A percentile compares a stretch with the other conserved stretches of the same genome.
These are phyloP conservation scores for Tylopilus felleus DNA, from an alignment of 768 basidiomycete species.

Conservation along the genomic window DNA sequence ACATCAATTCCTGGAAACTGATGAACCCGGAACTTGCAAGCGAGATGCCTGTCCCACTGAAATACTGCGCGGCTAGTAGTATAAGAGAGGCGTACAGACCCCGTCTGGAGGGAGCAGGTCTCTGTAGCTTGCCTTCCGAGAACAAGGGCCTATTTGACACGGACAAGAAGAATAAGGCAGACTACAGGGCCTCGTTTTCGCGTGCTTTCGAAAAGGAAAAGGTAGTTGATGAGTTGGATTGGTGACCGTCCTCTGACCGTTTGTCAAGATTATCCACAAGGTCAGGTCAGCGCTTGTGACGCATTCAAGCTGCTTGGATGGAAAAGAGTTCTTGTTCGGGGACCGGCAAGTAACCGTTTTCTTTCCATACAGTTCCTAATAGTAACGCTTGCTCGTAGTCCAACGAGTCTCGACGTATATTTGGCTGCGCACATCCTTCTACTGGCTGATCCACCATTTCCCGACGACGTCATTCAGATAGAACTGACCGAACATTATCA, in stretches of 20 bases:
- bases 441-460: constrained; percentile 54
- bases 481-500: constrained; percentile 57
- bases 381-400: constrained; percentile 36
- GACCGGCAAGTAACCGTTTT: constrained; percentile 38
- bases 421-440: constrained; percentile 74
- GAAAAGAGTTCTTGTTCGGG: constrained; percentile 49
- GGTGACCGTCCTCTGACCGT: constrained; percentile 3
- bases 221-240: constrained; percentile 25
- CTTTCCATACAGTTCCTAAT: neutral
- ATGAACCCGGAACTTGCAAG: constrained; percentile 53
- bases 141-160: constrained; percentile 10
- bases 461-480: constrained; percentile 54
- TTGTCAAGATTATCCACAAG: constrained; percentile 54
- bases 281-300: constrained; percentile 54
- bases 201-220: constrained; percentile 64
- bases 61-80: constrained; percentile 67
- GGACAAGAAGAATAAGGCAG: constrained; percentile 22
- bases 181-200: constrained; percentile 40
- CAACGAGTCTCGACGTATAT: constrained; percentile 59
- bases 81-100: constrained; percentile 54
- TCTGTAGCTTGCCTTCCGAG: constrained; percentile 52
- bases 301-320: constrained; percentile 54
- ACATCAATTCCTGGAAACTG: constrained; percentile 58
- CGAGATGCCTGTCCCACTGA: constrained; percentile 61
- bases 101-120: constrained; percentile 57